phyloP scores from a whole-genome alignment of 768 basidiomycete genomes.

The Rhodotorula sphaerocarpa region DNA sequence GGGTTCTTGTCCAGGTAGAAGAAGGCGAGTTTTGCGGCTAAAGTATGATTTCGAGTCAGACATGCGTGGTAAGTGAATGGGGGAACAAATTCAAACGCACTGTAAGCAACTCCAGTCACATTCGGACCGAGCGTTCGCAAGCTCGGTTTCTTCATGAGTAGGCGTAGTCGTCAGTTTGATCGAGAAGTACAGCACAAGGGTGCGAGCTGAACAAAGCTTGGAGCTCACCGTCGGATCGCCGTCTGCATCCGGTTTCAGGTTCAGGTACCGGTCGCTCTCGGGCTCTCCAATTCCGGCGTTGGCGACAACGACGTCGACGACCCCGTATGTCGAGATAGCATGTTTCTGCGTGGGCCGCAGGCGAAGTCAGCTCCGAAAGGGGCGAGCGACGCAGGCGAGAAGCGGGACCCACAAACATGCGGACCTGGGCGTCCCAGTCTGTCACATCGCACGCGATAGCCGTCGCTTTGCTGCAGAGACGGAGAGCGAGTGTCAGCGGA shows the following conservation, averaged over 20 bases:
- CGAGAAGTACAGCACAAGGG: background rate
- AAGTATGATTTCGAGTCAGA: background rate
- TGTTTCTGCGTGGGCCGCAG: background rate
- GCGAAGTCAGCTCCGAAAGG: background rate
- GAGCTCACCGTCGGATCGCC: constrained; percentile 44
- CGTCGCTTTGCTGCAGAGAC: constrained; percentile 1
- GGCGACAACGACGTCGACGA: constrained; percentile 39
- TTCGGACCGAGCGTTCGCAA: constrained; percentile 52
- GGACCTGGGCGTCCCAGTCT: constrained; percentile 23
- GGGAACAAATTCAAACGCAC: constrained; percentile 44
- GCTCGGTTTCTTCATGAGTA: constrained; percentile 44
- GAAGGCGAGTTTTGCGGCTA: constrained; percentile 51
- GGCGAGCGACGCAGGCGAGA: background rate
- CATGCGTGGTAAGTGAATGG: background rate
- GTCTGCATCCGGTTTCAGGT: constrained; percentile 24
- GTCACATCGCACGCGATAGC: constrained; percentile 13
- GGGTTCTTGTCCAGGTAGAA: constrained; percentile 48
- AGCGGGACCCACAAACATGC: constrained; percentile 17
- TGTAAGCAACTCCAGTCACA: constrained; percentile 50
- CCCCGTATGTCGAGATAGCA: constrained; percentile 13
- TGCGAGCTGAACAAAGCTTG: too few species aligned
- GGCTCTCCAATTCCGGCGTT: constrained; percentile 49
- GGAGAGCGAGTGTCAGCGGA: too few species aligned
- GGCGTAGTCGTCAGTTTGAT: background rate
- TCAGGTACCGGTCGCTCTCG: constrained; percentile 30